phyloP scores from a whole-genome alignment of 1,284 basidiomycete species.

The Ustilago nuda region DNA sequence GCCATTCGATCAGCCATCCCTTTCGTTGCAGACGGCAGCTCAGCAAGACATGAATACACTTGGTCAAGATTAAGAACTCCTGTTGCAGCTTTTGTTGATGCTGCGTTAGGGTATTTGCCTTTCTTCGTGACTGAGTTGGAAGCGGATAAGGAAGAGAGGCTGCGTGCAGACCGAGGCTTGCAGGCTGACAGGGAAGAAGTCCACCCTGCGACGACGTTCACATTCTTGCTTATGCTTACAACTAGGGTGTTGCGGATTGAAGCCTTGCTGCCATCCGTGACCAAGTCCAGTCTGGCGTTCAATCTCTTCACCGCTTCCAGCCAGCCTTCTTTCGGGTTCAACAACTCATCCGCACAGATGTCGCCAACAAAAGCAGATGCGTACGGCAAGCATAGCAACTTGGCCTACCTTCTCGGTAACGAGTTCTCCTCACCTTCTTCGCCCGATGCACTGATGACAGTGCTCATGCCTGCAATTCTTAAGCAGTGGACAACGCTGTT shows the following conservation, averaged over 20 bases:
- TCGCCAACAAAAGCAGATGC: slow-evolving; percentile 19
- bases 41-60: slow-evolving; percentile 57
- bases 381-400: slow-evolving; percentile 42
- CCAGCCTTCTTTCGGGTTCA: slow-evolving; percentile 27
- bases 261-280: slow-evolving; percentile 48
- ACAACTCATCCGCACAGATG: slow-evolving; percentile 3
- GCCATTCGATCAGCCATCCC: slow-evolving; percentile 54
- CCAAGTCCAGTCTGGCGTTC: slow-evolving; percentile 46
- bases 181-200: slow-evolving; percentile 46
- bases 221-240: slow-evolving; percentile 58
- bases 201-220: slow-evolving; percentile 60
- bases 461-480: slow-evolving; percentile 57
- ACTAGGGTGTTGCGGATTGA: slow-evolving; percentile 57
- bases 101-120: slow-evolving; percentile 51
- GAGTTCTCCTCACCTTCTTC: slow-evolving; percentile 39
- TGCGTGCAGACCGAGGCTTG: slow-evolving; percentile 29
- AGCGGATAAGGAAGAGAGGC: slow-evolving; percentile 39
- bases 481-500: slow-evolving; percentile 62
- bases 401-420: slow-evolving; percentile 31
- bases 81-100: slow-evolving; percentile 55
- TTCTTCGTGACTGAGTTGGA: slow-evolving; percentile 58
- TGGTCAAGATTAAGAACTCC: slow-evolving; percentile 59
- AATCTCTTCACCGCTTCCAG: slow-evolving; percentile 42
- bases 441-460: slow-evolving; percentile 58
- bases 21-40: slow-evolving; percentile 29